Conservation (phyloP, 192 early-diverging fungal species). For the Coemansia sp. region DNA sequence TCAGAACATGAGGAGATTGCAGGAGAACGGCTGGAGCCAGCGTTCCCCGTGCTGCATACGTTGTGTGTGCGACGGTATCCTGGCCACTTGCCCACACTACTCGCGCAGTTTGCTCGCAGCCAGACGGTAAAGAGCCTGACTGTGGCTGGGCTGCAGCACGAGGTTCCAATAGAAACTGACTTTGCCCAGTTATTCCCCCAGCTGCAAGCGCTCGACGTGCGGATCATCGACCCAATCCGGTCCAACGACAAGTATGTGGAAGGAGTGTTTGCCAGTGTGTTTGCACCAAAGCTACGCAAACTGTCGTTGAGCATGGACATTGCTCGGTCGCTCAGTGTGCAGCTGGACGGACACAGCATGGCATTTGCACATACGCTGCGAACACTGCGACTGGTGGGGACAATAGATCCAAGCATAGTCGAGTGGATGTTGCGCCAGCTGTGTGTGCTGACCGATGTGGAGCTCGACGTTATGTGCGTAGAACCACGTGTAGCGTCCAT, state of each 20-base stretch:
- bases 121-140: slow-evolving; percentile 4
- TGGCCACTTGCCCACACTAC: neutral
- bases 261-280: neutral
- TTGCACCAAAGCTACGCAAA: neutral
- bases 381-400: neutral
- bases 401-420: neutral
- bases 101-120: slow-evolving; percentile 13
- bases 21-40: neutral
- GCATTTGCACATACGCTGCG: slow-evolving; percentile 9
- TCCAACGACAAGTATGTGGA: neutral
- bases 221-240: neutral
- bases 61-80: slow-evolving; percentile 18
- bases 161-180: slow-evolving; percentile 2
- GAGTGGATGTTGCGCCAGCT: slow-evolving; percentile 1
- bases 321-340: neutral
- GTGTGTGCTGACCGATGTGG: neutral
- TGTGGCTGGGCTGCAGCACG: slow-evolving; percentile 9
- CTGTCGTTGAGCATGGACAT: neutral
- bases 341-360: neutral
- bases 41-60: slow-evolving; percentile 13
- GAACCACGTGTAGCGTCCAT: slow-evolving; percentile 6
- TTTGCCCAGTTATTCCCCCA: neutral
- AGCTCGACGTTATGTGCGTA: neutral
- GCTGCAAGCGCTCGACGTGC: slow-evolving; percentile 9
- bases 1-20: neutral